These are phyloP conservation scores for Lithospermum erythrorhizon DNA, from an alignment of 257 asterid species.

Conservation along the genomic window DNA sequence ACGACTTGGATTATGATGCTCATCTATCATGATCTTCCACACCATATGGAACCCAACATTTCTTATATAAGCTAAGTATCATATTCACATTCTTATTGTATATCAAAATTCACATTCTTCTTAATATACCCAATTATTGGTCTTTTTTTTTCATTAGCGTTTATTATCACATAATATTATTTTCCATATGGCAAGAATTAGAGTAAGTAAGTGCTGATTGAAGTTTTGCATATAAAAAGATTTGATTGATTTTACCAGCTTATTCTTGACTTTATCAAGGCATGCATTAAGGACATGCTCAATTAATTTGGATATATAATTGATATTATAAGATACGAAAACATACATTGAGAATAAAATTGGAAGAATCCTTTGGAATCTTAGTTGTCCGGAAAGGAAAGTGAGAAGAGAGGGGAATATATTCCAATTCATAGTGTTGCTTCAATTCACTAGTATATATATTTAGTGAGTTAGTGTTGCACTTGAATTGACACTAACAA, in stretches of 20 bases:
- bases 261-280: no score
- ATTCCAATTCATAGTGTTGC: slow-evolving; percentile 13
- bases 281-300: no score
- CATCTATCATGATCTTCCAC: background rate
- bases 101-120: background rate
- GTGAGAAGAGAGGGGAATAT: slow-evolving; percentile 13
- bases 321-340: background rate
- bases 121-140: no score
- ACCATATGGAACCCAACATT: background rate
- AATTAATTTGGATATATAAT: no score
- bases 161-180: background rate
- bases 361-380: slow-evolving; percentile 2
- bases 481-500: slow-evolving; percentile 5
- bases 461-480: background rate
- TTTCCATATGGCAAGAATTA: background rate
- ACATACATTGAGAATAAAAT: background rate
- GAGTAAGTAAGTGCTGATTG: background rate
- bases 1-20: slow-evolving; percentile 4
- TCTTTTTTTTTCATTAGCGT: background rate
- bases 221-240: background rate
- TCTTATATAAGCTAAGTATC: slow-evolving; percentile 9
- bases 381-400: background rate
- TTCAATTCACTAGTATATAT: no score
- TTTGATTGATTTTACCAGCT: background rate
- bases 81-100: slow-evolving; percentile 7